Base-by-base conservation (phyloP, 306 rosid species). In the Casuarina cunninghamiana region DNA sequence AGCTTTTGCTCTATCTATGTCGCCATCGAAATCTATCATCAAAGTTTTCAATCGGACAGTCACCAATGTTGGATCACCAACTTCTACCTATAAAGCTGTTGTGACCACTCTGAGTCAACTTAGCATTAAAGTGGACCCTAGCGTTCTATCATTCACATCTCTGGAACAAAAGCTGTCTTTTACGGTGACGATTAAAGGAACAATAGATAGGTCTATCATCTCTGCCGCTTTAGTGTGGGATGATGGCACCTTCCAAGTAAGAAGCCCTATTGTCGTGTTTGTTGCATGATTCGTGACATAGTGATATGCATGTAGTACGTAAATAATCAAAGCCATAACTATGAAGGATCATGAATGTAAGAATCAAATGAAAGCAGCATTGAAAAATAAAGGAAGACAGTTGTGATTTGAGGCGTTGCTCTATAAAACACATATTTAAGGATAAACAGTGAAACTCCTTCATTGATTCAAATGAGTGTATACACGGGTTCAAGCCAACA, bases 151-250 rank as follows among this genome's bases (percentile, higher is more conserved):
- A 2, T 86, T 86, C 72, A 78, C 77, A 46, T 60, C 63, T 13
- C 6, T 71, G 1, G 83, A 83, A 3, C 77, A 84, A 49, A 75
- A 87, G 79, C 39, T 66, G 16, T 61, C 84, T 0, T 89, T 84
- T 53, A 26, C 35, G 0, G 44, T 85, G 38, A 42, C 21, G 0
- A 57, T 85, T 6, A 82, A 82, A 69, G 89, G 89, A 5, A 7
- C 2, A 0, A 2, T 69, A 5, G 51, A 62, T 35, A 46, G 19
- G 3, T 3, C 1, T 0, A 3, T 79, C 10, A 19, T 71, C 0
- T 79, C 82, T 46, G 82, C 84, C 42, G 76, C 82, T 68, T 69
- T 85, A 74, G 19, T 76, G 10, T 82, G 86, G 84, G 78, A 79
- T 79, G 86, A 85, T 73, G 80, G 82, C 0, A 76, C 43, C 3